Evolutionary conservation across 805 yeast species (phyloP).

Genomic region (Candida pseudoglaebosa): DNA sequence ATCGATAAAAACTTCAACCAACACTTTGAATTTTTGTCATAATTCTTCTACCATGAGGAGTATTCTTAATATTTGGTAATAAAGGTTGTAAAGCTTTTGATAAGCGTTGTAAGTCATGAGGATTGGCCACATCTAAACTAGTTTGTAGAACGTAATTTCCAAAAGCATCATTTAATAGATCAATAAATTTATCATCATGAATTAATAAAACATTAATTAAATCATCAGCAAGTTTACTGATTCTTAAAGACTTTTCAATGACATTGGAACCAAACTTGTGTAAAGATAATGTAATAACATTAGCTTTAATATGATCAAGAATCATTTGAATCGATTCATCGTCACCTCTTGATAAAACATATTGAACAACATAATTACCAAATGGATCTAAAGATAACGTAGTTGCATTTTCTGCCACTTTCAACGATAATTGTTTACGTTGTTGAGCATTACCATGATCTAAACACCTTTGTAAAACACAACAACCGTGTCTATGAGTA

Average conservation of each 20-base stretch:
- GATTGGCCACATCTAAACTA: conserved; percentile 52
- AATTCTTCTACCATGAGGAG: conserved; percentile 96
- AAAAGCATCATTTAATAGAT: conserved; percentile 52
- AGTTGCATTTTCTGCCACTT: conserved; percentile 66
- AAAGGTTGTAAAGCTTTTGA: conserved; percentile 66
- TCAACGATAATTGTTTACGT: conserved; percentile 59
- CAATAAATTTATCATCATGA: conserved; percentile 30
- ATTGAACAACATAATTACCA: conserved; percentile 96
- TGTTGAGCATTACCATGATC: conserved; percentile 80
- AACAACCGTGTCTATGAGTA: conserved; percentile 96
- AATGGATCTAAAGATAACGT: conserved; percentile 83
- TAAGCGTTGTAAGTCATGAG: conserved; percentile 49
- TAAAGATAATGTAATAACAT: conserved; percentile 44
- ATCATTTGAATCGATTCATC: conserved; percentile 28
- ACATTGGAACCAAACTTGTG: conserved; percentile 62
- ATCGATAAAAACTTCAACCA: too few species aligned
- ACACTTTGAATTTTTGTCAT: conserved; percentile 53
- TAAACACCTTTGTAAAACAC: conserved; percentile 91
- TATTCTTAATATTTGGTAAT: conserved; percentile 72
- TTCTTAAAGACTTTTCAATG: conserved; percentile 52
- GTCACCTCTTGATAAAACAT: conserved; percentile 60
- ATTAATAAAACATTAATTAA: conserved; percentile 42
- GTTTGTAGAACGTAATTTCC: conserved; percentile 61
- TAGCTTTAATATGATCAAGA: conserved; percentile 31
- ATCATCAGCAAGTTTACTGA: conserved; percentile 41